Percentiles rank a stretch among this genome's conserved stretches.
Conservation (phyloP, 2,329 filamentous ascomycete species). For the Fusarium robinianum region DNA sequence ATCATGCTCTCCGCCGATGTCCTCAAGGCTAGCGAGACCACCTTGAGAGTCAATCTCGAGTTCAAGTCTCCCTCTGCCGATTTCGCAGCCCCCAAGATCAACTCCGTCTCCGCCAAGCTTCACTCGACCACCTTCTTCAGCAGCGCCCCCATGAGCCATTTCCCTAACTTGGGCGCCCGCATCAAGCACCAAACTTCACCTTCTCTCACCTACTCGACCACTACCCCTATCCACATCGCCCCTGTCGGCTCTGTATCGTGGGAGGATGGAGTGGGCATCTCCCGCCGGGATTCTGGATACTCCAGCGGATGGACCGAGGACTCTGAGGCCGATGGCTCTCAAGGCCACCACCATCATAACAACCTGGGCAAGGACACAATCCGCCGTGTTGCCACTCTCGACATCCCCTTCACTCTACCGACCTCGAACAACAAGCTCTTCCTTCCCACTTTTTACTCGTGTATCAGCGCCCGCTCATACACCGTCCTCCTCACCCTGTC, state of each 20-base stretch:
- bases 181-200: constrained; percentile 46
- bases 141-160: constrained; percentile 48
- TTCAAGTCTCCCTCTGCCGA: constrained; percentile 53
- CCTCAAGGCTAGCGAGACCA: constrained; percentile 47
- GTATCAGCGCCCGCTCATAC: constrained; percentile 61
- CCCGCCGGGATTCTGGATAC: constrained; percentile 59
- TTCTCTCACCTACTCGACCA: constrained; percentile 53
- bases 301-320: constrained; percentile 45
- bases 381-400: constrained; percentile 49
- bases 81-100: constrained; percentile 53
- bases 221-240: constrained; percentile 47
- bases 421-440: constrained; percentile 54
- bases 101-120: constrained; percentile 55
- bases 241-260: constrained; percentile 46
- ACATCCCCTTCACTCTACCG: constrained; percentile 55
- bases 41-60: constrained; percentile 50
- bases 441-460: constrained; percentile 62
- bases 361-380: constrained; percentile 40
- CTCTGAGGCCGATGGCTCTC: constrained; percentile 42
- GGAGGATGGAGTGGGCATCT: constrained; percentile 43
- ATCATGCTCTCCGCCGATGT: constrained; percentile 57
- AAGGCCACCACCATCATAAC: constrained; percentile 23
- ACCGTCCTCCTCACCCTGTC: constrained; percentile 53
- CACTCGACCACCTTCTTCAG: constrained; percentile 58
- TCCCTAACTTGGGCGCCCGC: constrained; percentile 57